Evolutionary conservation across 805 yeast species (phyloP).

Genomic region (Metschnikowia orientalis): DNA sequence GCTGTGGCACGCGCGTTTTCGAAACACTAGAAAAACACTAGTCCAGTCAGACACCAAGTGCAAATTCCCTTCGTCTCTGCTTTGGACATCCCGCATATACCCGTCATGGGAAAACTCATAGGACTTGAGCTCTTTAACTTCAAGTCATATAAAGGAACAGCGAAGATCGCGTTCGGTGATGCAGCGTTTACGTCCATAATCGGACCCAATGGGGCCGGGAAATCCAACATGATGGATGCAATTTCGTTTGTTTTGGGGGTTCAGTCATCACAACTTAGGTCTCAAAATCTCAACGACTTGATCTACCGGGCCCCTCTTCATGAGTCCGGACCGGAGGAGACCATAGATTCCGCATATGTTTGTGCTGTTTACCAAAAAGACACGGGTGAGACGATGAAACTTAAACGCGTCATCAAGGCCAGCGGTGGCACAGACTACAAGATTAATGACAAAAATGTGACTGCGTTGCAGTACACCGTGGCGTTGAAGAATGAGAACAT

Average conservation of each 20-base stretch:
- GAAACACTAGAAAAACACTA: no score
- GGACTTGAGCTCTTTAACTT: constrained; percentile 81
- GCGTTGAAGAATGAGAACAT: constrained; percentile 75
- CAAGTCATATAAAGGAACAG: constrained; percentile 82
- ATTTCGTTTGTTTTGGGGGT: constrained; percentile 92
- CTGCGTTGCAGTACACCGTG: constrained; percentile 60
- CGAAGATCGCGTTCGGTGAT: constrained; percentile 77
- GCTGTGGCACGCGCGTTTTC: no score
- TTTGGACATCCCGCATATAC: not conserved
- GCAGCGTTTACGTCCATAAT: constrained; percentile 83
- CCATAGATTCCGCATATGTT: constrained; percentile 59
- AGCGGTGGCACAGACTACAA: constrained; percentile 65
- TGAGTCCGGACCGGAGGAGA: constrained; percentile 24
- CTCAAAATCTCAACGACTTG: constrained; percentile 67
- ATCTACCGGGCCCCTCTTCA: constrained; percentile 65
- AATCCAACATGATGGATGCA: constrained; percentile 96
- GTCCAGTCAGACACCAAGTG: no score
- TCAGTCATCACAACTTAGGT: constrained; percentile 68
- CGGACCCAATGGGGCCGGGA: constrained; percentile 99
- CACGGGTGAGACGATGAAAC: constrained; percentile 52
- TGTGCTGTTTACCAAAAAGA: constrained; percentile 68
- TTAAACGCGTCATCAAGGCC: constrained; percentile 58
- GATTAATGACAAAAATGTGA: constrained; percentile 56
- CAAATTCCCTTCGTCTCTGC: not conserved
- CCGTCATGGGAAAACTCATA: constrained; percentile 71